Evolutionary conservation across 192 early-diverging fungal genomes (phyloP).

Genomic region (Coemansia sp.): DNA sequence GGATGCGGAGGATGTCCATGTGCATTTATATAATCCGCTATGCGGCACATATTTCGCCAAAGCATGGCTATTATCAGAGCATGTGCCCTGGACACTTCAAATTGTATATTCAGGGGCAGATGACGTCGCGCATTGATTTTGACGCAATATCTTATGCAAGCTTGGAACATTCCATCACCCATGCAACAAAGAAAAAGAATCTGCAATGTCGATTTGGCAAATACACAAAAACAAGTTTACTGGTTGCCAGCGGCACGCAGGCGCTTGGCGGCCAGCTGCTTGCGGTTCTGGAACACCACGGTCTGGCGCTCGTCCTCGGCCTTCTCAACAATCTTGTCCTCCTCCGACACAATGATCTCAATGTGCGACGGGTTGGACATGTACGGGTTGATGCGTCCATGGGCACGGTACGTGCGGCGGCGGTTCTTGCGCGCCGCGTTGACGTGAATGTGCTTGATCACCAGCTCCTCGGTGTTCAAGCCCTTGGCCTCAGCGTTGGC

Average conservation of each 20-base stretch:
- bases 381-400: constrained; percentile 97
- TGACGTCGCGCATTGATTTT: constrained; percentile 1
- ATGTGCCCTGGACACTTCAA: neutral
- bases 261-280: constrained; percentile 49
- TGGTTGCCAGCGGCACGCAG: constrained; percentile 41
- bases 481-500: constrained; percentile 97
- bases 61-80: neutral
- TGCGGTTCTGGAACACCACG: constrained; percentile 54
- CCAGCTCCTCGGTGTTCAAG: constrained; percentile 82
- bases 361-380: constrained; percentile 95
- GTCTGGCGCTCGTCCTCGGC: constrained; percentile 54
- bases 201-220: constrained; percentile 4
- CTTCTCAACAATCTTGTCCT: constrained; percentile 82
- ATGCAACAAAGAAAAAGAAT: neutral
- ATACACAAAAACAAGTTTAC: constrained; percentile 20
- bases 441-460: constrained; percentile 95
- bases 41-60: neutral
- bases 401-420: constrained; percentile 96
- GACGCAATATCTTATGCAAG: neutral
- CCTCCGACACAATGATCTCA: constrained; percentile 92
- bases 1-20: neutral
- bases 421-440: constrained; percentile 98
- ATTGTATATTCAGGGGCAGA: neutral
- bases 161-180: neutral
- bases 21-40: neutral